Evolutionary conservation across 179 eudicot genomes (phyloP), one percentile per base, ranked within the genome.

Genomic region (Patellifolia procumbens): DNA sequence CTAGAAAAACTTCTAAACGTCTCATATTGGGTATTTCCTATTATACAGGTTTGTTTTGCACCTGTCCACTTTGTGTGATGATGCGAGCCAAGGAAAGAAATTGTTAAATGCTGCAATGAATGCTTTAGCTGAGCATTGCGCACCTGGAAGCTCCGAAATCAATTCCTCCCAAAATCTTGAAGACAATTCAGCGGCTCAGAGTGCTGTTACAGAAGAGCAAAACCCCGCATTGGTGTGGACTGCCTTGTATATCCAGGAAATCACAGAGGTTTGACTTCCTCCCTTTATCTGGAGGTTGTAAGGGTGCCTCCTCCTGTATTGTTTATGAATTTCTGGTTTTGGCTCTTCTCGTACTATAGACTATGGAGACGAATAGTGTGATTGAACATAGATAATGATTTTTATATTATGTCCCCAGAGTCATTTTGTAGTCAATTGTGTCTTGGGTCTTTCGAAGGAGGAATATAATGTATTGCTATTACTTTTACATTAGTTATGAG

Each of bases 211-310:
- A 17, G 87, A 81, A 78, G 85, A 73, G 63, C 82, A 37, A 58
- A 88, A 80, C 49, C 92, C 97, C 67, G 75, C 82, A 74, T 83
- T 89, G 75, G 75, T 89, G 24, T 92, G 98, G 98, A 88, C 90
- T 79, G 87, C 86, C 76, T 72, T 85, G 73, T 91, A 87, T 82
- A 51, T 88, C 42, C 97, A 94, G 80, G 93, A 91, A 68, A 75
- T 84, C 53, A 63, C 77, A 49, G 83, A 43, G 95, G 98, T 94
- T 74, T 75, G 84, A 72, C 43, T 76, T 22, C 32, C n/a, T 52
- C 51, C 19, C 29, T 24, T 11, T 22, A n/a, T 24, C 1, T 59
- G 7, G 6, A 51, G n/a, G 56, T 20, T 59, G 17, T 11, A 59
- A 62, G 67, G 67, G 43, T 34, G 7, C 35, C 42, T 32, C 67